Base-by-base conservation (phyloP, 257 asterid species). In the Penstemon barbatus region DNA sequence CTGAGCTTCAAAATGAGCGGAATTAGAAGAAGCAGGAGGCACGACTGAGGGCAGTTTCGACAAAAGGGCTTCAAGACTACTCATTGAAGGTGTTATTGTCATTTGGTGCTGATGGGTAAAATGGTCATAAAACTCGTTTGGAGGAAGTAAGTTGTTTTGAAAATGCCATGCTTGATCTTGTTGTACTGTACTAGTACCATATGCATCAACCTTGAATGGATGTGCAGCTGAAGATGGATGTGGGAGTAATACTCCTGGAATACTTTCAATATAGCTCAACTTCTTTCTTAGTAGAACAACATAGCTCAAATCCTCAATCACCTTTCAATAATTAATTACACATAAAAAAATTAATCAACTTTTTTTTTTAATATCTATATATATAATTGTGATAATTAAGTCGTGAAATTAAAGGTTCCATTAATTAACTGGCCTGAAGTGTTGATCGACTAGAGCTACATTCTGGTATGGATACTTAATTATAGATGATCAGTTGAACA, bases 61-160 rank as follows among this genome's bases (percentile, higher is more conserved):
- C 55, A 94, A 87, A 55, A 94, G 96, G 72, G 99, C 96, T 68
- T 94, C 97, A 0, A 94, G 97, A 77, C 99, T 94, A 77, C 89
- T 94, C 99, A 94, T 91, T 3, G 99, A 94, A 0, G 97, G 99
- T 11, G 97, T 73, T 13, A 93, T 81, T 52, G 80, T 88, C 86
- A 88, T 79, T 13, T 76, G 87, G 6, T 66, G 53, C 10, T 78
- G 83, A 8, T 73, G 60, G 8, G 68, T 49, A 50, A 74, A 74
- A 62, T 89, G 89, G 51, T 84, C 83, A 37, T 77, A 77, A 33
- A 41, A 73, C 6, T 85, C 84, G 11, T 76, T 49, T 3, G 79
- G 67, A 4, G 81, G 81, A 4, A 66, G 12, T 38, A 72, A 5
- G 46, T 54, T 81, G 66, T 77, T 75, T 1, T 75, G 89, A 49